These are phyloP conservation scores for Dioszegia aurantiaca DNA, from an alignment of 768 basidiomycete genomes.

Conservation along the genomic window DNA sequence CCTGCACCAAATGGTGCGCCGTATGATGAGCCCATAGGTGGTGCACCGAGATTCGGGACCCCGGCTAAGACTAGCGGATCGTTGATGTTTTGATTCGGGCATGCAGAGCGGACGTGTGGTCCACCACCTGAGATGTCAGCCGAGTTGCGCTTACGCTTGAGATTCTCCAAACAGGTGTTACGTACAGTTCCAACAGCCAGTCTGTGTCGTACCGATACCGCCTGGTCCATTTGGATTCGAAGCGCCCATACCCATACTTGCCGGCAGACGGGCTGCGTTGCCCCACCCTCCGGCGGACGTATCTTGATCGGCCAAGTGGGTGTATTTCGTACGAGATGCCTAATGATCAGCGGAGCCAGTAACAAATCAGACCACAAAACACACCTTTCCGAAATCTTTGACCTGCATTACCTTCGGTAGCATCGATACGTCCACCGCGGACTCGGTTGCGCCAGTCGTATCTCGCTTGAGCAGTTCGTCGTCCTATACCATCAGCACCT, in stretches of 20 bases:
- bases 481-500: constrained; percentile 59
- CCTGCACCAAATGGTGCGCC: constrained; percentile 1
- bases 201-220: constrained; percentile 29
- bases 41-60: constrained; percentile 1
- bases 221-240: constrained; percentile 26
- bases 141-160: too few relatives aligned
- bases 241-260: constrained; percentile 14
- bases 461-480: constrained; percentile 79
- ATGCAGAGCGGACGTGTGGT: constrained; percentile 76
- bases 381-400: constrained; percentile 66
- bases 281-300: constrained; percentile 61
- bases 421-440: constrained; percentile 78
- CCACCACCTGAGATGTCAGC: constrained; percentile 71
- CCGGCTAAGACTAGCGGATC: constrained; percentile 23
- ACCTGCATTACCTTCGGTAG: constrained; percentile 97
- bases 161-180: too few relatives aligned
- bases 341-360: neutral
- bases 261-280: constrained; percentile 23
- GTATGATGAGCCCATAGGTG: constrained; percentile 9
- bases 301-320: constrained; percentile 91
- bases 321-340: constrained; percentile 76
- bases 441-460: constrained; percentile 84
- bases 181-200: constrained; percentile 79
- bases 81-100: constrained; percentile 47
- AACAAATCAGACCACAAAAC: neutral